A percentile compares a stretch with the other conserved stretches of the same genome.
Conservation (phyloP, 192 early-diverging fungal genomes). For the Umbelopsis vinacea region DNA sequence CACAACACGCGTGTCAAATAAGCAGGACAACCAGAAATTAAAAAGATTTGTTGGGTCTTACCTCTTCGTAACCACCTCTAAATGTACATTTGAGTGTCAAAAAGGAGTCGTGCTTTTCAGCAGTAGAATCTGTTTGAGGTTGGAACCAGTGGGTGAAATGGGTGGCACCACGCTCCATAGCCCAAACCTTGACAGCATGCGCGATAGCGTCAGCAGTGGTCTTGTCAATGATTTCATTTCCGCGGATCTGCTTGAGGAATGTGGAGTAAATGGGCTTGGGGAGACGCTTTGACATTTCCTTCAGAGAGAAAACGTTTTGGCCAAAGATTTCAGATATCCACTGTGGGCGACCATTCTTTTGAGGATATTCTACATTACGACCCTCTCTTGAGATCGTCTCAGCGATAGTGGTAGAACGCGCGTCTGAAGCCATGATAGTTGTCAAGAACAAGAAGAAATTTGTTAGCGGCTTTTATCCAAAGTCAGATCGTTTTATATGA, state of each 20-base stretch:
- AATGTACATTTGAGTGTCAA: slow-evolving; percentile 85
- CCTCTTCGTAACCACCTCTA: slow-evolving; percentile 85
- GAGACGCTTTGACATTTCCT: slow-evolving; percentile 84
- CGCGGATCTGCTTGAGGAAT: slow-evolving; percentile 93
- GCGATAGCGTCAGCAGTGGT: slow-evolving; percentile 97
- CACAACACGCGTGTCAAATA: too few species aligned
- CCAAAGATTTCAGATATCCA: slow-evolving; percentile 93
- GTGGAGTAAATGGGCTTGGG: slow-evolving; percentile 95
- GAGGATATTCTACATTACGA: slow-evolving; percentile 82
- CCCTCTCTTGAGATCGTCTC: slow-evolving; percentile 63
- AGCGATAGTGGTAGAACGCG: slow-evolving; percentile 49
- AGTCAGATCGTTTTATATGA: too few species aligned
- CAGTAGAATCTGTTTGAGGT: slow-evolving; percentile 97
- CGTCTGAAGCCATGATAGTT: slow-evolving; percentile 44
- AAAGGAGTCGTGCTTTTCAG: slow-evolving; percentile 99
- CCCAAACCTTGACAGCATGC: slow-evolving; percentile 98
- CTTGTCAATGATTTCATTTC: slow-evolving; percentile 87
- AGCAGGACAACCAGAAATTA: not conserved
- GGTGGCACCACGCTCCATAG: slow-evolving; percentile 95
- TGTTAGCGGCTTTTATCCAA: too few species aligned
- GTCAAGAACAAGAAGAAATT: slow-evolving; percentile 13
- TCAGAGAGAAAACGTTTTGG: slow-evolving; percentile 92
- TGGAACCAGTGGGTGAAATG: slow-evolving; percentile 99
- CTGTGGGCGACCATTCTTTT: slow-evolving; percentile 67
- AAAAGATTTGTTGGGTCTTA: slow-evolving; percentile 31